These are phyloP conservation scores for Zygotorulaspora danielsina DNA, from an alignment of 805 yeast genomes.

Conservation along the genomic window DNA sequence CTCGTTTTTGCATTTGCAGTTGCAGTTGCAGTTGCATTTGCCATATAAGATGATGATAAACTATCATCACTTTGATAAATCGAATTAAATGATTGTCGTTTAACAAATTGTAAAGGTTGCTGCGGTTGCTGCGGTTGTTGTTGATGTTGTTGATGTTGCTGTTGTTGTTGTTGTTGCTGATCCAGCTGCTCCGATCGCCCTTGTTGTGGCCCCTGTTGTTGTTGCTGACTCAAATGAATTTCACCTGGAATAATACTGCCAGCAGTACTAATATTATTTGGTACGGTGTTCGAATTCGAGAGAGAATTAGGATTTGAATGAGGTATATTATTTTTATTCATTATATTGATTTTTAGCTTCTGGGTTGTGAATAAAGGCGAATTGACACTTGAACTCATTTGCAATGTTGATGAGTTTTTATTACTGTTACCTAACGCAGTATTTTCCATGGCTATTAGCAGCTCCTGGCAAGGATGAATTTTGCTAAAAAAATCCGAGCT, in stretches of 20 bases:
- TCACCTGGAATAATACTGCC: conserved; percentile 19
- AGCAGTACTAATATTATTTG: conserved; percentile 18
- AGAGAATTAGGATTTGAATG: conserved; percentile 8
- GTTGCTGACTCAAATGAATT: conserved; percentile 14
- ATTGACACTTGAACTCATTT: neutral
- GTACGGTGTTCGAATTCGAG: neutral
- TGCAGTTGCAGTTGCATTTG: neutral
- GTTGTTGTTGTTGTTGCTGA: conserved; percentile 5
- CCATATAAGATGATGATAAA: neutral
- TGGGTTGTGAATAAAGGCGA: neutral
- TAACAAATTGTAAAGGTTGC: conserved; percentile 5
- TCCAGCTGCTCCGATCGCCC: conserved; percentile 10
- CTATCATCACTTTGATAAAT: conserved; percentile 2
- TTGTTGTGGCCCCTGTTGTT: conserved; percentile 5
- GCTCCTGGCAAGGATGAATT: conserved; percentile 42
- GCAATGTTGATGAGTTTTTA: conserved; percentile 5
- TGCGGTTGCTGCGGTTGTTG: conserved; percentile 7
- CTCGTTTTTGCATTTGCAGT: no score
- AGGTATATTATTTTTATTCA: conserved; percentile 8
- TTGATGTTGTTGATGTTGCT: conserved; percentile 2
- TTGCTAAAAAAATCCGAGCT: conserved; percentile 48
- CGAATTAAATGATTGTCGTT: conserved; percentile 1
- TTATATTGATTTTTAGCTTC: conserved; percentile 1
- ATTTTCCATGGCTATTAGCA: conserved; percentile 56
- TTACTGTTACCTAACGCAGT: conserved; percentile 48